phyloP scores from a whole-genome alignment of 352 stramenopile genomes.

The Globisporangium megalacanthum region DNA sequence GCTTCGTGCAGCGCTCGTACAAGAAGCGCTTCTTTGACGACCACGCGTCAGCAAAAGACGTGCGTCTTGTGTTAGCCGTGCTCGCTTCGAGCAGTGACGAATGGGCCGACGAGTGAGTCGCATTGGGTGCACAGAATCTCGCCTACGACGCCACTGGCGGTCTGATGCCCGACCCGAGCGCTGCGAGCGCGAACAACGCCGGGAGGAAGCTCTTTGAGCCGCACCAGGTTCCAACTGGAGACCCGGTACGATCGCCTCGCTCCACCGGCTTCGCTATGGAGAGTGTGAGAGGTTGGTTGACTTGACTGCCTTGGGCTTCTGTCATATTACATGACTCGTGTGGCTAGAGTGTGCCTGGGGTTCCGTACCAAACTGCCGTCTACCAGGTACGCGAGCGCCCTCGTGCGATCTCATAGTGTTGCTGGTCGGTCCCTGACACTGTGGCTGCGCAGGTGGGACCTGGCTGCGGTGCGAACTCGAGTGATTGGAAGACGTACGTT shows the following conservation, averaged over 20 bases:
- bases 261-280: background rate
- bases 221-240: slow-evolving; percentile 28
- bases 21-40: slow-evolving; percentile 61
- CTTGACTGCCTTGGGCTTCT: background rate
- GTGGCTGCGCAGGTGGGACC: slow-evolving; percentile 34
- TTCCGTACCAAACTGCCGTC: slow-evolving; percentile 59
- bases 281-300: no score
- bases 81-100: background rate
- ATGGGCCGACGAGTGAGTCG: background rate
- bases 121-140: slow-evolving; percentile 27
- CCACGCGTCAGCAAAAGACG: slow-evolving; percentile 32
- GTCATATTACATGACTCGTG: background rate
- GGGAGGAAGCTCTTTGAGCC: slow-evolving; percentile 60
- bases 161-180: slow-evolving; percentile 36
- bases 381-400: slow-evolving; percentile 34
- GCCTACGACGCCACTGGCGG: slow-evolving; percentile 47
- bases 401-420: background rate
- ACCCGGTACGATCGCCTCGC: slow-evolving; percentile 13
- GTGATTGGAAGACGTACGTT: slow-evolving; percentile 70
- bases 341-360: slow-evolving; percentile 31
- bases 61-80: slow-evolving; percentile 13
- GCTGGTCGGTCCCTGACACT: background rate
- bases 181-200: slow-evolving; percentile 12
- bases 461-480: slow-evolving; percentile 30
- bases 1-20: slow-evolving; percentile 52